Percentiles rank a stretch among this genome's conserved stretches.
Conservation (phyloP, 2,329 filamentous ascomycete species). For the Biscogniauxia marginata region DNA sequence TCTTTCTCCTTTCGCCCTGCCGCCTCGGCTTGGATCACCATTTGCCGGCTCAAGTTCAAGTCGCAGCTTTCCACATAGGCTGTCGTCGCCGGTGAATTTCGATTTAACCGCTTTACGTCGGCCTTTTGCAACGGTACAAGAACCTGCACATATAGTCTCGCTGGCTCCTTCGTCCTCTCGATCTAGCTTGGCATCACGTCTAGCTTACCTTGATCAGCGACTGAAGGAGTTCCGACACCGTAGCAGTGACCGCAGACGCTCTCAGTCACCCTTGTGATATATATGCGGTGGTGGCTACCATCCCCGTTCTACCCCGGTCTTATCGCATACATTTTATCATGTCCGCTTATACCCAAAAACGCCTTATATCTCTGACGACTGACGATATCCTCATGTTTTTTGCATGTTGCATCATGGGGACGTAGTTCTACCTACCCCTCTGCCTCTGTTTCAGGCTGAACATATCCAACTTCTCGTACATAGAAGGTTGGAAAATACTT, state of each 20-base stretch:
- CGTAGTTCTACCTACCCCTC: conserved; percentile 8
- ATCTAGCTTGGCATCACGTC: conserved; percentile 47
- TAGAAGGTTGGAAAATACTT: conserved; percentile 7
- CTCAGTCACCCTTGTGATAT: conserved; percentile 49
- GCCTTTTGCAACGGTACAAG: conserved; percentile 59
- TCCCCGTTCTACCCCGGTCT: conserved; percentile 7
- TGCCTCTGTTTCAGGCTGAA: conserved; percentile 8
- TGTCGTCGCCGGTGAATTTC: conserved; percentile 46
- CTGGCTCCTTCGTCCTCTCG: conserved; percentile 33
- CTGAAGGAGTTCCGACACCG: conserved; percentile 53
- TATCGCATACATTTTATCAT: conserved; percentile 16
- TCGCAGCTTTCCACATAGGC: conserved; percentile 61
- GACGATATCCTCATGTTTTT: conserved; percentile 22
- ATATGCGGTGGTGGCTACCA: conserved; percentile 12
- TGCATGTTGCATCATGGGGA: conserved; percentile 15
- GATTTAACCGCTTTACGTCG: conserved; percentile 45
- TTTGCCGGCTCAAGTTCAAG: conserved; percentile 51
- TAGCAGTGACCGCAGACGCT: conserved; percentile 40
- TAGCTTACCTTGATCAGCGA: conserved; percentile 59
- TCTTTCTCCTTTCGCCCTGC: conserved; percentile 35
- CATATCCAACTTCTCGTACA: conserved; percentile 9
- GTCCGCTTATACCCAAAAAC: conserved; percentile 24
- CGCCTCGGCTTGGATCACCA: conserved; percentile 57
- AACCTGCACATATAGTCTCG: conserved; percentile 36
- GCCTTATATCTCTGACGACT: conserved; percentile 28